Evolutionary conservation across 192 early-diverging fungal species (phyloP), one percentile per base, ranked within the genome.

Genomic region (Entomortierella lignicola): DNA sequence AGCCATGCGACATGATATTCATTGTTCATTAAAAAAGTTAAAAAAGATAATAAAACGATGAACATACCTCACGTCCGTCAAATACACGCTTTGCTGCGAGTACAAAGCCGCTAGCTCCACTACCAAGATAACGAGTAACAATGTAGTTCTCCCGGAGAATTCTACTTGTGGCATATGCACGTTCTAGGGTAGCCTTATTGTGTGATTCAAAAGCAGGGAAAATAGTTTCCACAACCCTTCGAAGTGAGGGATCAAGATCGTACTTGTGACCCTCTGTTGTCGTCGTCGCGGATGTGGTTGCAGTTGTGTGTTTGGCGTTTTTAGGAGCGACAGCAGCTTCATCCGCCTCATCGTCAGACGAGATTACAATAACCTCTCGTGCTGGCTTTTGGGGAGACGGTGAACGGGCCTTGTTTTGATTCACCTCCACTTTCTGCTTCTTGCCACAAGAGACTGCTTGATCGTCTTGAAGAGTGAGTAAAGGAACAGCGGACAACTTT

Each of bases 31-130:
- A 37, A 37, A 7, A 10, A 37, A 7, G 34, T 7, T 37, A 10
- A 37, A 4, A 10, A 37, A 7, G 34, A 10, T 10, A 10, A 37
- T 37, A 10, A n/a, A n/a, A 37, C 34, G 34, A 37, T 37, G 34
- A 37, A 43, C 37, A 47, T 72, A 72, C 70, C 61, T 72, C 61
- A 20, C 60, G 70, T 32, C 70, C 70, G 23, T 72, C 70, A 58
- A 56, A 63, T 11, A 50, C 61, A 5, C 70, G 60, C 34, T 64
- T 72, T 12, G 70, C 70, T 2, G 54, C 70, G 2, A 64, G 32
- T 27, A 72, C 70, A 60, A 72, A 72, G 1, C 70, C 70, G 34
- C 61, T 63, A 37, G 61, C 60, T 4, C 70, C 70, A 39, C 70
- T 72, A 15, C 70, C 70, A 6, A 72, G 55, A 25, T 72, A 72